Conservation (phyloP, 2,329 filamentous ascomycete genomes). For the Eurotiales sp. region DNA sequence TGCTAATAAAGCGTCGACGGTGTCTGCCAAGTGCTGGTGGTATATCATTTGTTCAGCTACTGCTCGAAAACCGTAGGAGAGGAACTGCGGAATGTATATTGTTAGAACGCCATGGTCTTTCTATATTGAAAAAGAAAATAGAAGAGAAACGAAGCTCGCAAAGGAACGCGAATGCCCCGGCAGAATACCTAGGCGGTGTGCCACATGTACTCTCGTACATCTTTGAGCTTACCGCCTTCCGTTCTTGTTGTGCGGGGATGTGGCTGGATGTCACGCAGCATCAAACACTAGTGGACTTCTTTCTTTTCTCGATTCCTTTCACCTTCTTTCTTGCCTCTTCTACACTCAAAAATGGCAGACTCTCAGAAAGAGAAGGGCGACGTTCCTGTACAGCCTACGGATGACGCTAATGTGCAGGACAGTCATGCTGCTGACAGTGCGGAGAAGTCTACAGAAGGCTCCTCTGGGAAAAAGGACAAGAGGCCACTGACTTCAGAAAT, state of each 20-base stretch:
- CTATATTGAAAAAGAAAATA: too few species aligned
- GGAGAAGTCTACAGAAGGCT: conserved; percentile 24
- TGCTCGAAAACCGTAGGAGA: too few species aligned
- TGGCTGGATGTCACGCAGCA: not conserved
- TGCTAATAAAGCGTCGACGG: too few species aligned
- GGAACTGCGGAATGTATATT: too few species aligned
- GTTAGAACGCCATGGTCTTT: too few species aligned
- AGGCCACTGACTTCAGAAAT: conserved; percentile 22
- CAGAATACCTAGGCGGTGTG: not conserved
- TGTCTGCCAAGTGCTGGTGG: too few species aligned
- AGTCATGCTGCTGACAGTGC: conserved; percentile 37
- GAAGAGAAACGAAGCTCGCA: too few species aligned
- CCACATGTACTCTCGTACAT: too few species aligned
- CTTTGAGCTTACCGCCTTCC: conserved; percentile 15
- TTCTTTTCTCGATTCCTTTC: conserved; percentile 6
- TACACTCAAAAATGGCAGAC: conserved; percentile 30
- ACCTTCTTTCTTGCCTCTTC: not conserved
- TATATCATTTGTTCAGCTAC: too few species aligned
- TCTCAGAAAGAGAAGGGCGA: conserved; percentile 33
- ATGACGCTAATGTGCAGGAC: conserved; percentile 11
- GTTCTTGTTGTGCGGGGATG: not conserved
- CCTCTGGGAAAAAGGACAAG: conserved; percentile 19
- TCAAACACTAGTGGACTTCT: not conserved
- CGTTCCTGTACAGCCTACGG: conserved; percentile 17
- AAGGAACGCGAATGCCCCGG: too few species aligned